Evolutionary conservation across 2,329 filamentous ascomycete species (phyloP), one percentile per base, ranked within the genome.

Genomic region (Fusarium lateritium): DNA sequence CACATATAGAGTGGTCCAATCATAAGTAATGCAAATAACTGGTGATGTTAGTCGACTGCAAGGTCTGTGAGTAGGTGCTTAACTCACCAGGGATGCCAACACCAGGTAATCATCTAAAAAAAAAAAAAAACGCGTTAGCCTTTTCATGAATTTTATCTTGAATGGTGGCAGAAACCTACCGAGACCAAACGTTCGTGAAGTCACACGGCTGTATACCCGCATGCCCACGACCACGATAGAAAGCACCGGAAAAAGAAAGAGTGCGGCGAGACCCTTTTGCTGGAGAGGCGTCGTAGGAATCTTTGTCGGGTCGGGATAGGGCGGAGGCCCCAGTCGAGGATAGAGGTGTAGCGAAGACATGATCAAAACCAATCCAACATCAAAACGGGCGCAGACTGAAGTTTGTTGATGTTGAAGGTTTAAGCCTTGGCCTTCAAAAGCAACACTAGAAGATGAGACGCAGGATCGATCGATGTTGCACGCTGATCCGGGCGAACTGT

Each of bases 261-360:
- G 68, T 39, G 79, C 66, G 40, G 75, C 74, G 6, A 79, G 55
- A 2, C 72, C 78, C 11, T 63, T 62, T 9, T 67, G 56, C 45
- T 80, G 78, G 15, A 78, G 73, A n/a, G 76, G 67, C 13, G 77
- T 74, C 13, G 77, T 79, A 3, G 77, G 77, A 9, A 79, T 76
- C 40, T 72, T 69, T 31, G 66, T 56, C 8, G 76, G 73, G 47
- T 78, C 66, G 2, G 67, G 71, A 24, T 70, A 70, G 7, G 73
- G 65, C 9, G 65, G 67, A 19, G 69, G 70, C 19, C 67, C 67
- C 17, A 39, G 39, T 17, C 67, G 67, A 42, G 54, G 36, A 11
- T 51, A 68, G 7, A 70, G 43, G n/a, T 38, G 11, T 17, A 36
- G 34, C 15, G 46, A 65, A 14, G 36, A 47, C 62, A 71, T 71